These are phyloP conservation scores for Platanthera zijinensis DNA, from an alignment of 106 monocot genomes.

Conservation along the genomic window DNA sequence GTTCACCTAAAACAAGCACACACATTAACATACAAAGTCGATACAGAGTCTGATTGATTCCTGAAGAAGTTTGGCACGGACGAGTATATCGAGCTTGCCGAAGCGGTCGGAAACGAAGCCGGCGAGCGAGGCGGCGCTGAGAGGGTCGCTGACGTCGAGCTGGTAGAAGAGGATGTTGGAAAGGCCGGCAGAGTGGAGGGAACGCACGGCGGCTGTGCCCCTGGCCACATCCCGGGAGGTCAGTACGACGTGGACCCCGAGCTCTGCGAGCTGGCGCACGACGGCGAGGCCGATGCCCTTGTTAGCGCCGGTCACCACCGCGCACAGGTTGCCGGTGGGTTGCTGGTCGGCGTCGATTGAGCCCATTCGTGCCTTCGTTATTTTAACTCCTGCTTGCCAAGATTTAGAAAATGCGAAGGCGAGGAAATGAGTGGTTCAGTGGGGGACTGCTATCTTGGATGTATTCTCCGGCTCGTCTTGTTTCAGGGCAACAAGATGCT, in stretches of 20 bases:
- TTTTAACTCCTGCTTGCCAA: background rate
- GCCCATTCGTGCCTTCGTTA: background rate
- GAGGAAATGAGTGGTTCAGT: no score
- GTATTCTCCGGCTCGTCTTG: no score
- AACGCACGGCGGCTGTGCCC: slow-evolving; percentile 28
- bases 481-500: no score
- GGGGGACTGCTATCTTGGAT: no score
- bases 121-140: slow-evolving; percentile 24
- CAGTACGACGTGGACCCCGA: slow-evolving; percentile 41
- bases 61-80: background rate
- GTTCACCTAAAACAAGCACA: slow-evolving; percentile 31
- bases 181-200: slow-evolving; percentile 21
- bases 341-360: background rate
- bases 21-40: background rate
- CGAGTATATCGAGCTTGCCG: slow-evolving; percentile 67
- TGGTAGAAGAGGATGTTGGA: slow-evolving; percentile 36
- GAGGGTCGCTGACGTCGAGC: slow-evolving; percentile 39
- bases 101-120: slow-evolving; percentile 20
- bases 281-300: slow-evolving; percentile 60
- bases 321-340: slow-evolving; percentile 10
- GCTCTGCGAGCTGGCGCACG: slow-evolving; percentile 35
- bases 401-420: no score
- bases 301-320: slow-evolving; percentile 74
- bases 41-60: background rate
- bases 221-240: slow-evolving; percentile 43